Conservation (phyloP, 1,139 yeast genomes). For the Blastobotrys malaysiensis region DNA sequence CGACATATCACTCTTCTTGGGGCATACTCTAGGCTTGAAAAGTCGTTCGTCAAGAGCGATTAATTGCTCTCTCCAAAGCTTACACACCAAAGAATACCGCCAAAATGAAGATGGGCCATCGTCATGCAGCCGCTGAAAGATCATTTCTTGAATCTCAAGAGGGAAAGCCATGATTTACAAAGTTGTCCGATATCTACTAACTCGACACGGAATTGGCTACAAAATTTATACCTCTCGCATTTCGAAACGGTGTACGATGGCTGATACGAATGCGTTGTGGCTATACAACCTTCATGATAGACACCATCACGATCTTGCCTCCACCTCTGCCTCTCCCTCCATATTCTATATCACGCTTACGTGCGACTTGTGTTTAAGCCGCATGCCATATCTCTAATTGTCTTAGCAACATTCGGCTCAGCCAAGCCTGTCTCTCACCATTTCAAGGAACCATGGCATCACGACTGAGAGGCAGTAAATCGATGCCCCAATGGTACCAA, state of each 20-base stretch:
- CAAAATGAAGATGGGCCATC: not conserved
- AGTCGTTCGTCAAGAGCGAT: not conserved
- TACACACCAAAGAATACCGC: not conserved
- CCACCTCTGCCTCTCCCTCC: too few relatives aligned
- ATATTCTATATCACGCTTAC: not conserved
- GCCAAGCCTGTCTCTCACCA: not conserved
- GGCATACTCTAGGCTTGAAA: not conserved
- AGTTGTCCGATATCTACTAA: too few relatives aligned
- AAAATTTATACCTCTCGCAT: too few relatives aligned
- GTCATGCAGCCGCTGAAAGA: not conserved
- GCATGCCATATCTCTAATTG: not conserved
- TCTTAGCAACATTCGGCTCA: not conserved
- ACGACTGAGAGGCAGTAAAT: not conserved
- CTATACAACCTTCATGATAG: not conserved
- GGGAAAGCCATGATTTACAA: not conserved
- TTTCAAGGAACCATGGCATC: not conserved
- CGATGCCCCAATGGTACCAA: too few relatives aligned
- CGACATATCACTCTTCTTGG: not conserved
- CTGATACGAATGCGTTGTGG: too few relatives aligned
- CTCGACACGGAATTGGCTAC: too few relatives aligned
- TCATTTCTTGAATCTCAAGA: not conserved
- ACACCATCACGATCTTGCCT: not conserved
- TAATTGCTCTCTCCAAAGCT: not conserved
- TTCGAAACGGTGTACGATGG: too few relatives aligned
- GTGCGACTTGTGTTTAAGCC: not conserved